phyloP scores from a whole-genome alignment of 768 basidiomycete genomes.

The Naganishia randhawae region DNA sequence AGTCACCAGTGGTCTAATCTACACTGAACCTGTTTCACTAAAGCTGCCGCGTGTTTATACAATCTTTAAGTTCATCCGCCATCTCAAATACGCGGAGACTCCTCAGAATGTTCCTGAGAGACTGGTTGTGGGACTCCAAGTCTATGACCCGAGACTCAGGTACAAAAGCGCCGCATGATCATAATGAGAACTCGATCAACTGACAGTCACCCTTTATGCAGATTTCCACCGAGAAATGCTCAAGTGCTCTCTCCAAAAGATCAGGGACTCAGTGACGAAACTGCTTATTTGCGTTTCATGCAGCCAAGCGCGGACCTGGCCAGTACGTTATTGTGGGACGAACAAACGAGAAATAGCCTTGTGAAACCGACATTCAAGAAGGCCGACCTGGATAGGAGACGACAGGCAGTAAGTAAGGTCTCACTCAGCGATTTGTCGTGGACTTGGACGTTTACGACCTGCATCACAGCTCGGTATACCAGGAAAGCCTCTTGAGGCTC shows the following conservation, averaged over 20 bases:
- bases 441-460: background rate
- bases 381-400: constrained; percentile 78
- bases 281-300: constrained; percentile 13
- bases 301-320: constrained; percentile 61
- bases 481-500: constrained; percentile 65
- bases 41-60: background rate
- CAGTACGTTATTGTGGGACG: constrained; percentile 69
- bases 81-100: constrained; percentile 61
- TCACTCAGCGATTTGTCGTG: background rate
- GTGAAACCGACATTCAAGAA: constrained; percentile 69
- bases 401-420: constrained; percentile 60
- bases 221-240: constrained; percentile 59
- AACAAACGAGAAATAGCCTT: constrained; percentile 55
- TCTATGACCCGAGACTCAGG: constrained; percentile 83
- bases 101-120: constrained; percentile 67
- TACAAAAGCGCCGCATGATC: constrained; percentile 50
- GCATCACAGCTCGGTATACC: constrained; percentile 65
- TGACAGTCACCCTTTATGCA: background rate
- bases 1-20: background rate
- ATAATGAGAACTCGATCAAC: background rate
- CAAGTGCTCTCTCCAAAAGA: background rate
- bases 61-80: constrained; percentile 63
- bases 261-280: constrained; percentile 26
- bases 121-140: constrained; percentile 72
- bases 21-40: background rate